phyloP scores from a whole-genome alignment of 257 asterid genomes.

The Plectranthus barbatus region DNA sequence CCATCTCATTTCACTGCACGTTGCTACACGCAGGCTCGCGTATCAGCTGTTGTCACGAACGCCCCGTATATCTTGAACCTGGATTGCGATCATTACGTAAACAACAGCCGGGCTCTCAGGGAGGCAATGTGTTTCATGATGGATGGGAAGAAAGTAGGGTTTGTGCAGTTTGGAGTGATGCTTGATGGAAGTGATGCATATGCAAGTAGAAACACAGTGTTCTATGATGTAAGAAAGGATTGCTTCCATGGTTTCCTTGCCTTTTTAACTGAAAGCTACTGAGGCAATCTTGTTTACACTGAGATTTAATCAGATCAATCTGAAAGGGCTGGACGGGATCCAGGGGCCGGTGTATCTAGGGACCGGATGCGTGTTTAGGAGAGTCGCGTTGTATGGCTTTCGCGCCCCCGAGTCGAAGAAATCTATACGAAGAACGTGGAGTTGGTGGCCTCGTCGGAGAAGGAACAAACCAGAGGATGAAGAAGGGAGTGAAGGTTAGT shows the following conservation, averaged over 20 bases:
- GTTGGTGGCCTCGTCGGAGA: not conserved
- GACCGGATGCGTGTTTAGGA: conserved; percentile 7
- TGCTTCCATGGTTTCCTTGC: not conserved
- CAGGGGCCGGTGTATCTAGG: conserved; percentile 9
- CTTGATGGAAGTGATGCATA: not conserved
- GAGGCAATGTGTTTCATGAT: conserved; percentile 10
- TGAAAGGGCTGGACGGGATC: conserved; percentile 9
- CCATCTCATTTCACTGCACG: too few species aligned
- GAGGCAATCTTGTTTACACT: too few species aligned
- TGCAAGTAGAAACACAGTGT: conserved; percentile 9
- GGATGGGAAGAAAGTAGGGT: conserved; percentile 8
- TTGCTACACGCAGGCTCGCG: conserved; percentile 1
- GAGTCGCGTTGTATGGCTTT: conserved; percentile 1
- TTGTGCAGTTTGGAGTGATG: conserved; percentile 5
- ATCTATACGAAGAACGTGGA: not conserved
- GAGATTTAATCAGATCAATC: not conserved
- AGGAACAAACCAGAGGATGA: not conserved
- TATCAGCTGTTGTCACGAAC: not conserved
- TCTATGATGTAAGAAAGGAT: not conserved
- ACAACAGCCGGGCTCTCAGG: conserved; percentile 3
- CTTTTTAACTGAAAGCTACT: too few species aligned
- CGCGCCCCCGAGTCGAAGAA: not conserved
- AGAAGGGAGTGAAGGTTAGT: not conserved
- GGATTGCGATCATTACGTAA: conserved; percentile 5
- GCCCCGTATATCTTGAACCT: conserved; percentile 6